Percentiles rank a stretch among this genome's conserved stretches.
These are phyloP conservation scores for Boletus bicolor DNA, from an alignment of 768 basidiomycete genomes.

Conservation along the genomic window DNA sequence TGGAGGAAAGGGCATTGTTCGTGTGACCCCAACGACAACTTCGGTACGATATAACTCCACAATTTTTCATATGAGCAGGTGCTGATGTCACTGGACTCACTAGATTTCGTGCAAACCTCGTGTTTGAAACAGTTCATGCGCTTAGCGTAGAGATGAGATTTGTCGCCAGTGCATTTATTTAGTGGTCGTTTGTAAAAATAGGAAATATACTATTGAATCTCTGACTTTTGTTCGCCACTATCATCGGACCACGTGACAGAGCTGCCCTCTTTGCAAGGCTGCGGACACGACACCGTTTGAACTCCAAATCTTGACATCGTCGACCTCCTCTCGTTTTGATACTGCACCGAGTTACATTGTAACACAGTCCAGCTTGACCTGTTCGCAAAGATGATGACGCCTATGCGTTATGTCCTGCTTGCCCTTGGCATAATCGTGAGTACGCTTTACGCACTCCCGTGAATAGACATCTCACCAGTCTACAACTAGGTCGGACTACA, in stretches of 20 bases:
- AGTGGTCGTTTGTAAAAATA: too few relatives aligned
- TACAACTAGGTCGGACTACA: slow-evolving; percentile 36
- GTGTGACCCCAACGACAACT: slow-evolving; percentile 73
- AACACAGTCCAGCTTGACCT: neutral
- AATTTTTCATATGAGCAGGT: neutral
- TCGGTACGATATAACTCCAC: slow-evolving; percentile 46
- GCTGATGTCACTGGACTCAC: slow-evolving; percentile 4
- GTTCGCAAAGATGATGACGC: slow-evolving; percentile 49
- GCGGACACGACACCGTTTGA: neutral
- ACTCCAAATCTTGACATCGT: neutral
- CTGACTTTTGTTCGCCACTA: too few relatives aligned
- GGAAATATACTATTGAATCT: too few relatives aligned
- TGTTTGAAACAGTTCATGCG: slow-evolving; percentile 31
- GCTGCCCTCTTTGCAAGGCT: neutral
- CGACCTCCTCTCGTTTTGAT: neutral
- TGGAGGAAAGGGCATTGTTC: slow-evolving; percentile 83
- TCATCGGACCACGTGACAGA: too few relatives aligned
- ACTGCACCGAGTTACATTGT: too few relatives aligned
- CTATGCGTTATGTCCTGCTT: slow-evolving; percentile 55
- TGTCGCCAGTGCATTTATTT: neutral
- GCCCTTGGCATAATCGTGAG: slow-evolving; percentile 47
- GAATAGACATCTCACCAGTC: slow-evolving; percentile 9
- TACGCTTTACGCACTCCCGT: neutral
- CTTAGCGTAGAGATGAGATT: slow-evolving; percentile 13
- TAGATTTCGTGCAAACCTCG: slow-evolving; percentile 29